Percentiles rank a stretch among this genome's conserved stretches.
Evolutionary conservation across 495 filamentous ascomycete genomes (phyloP).

Genomic region (Penicillium odoratum): DNA sequence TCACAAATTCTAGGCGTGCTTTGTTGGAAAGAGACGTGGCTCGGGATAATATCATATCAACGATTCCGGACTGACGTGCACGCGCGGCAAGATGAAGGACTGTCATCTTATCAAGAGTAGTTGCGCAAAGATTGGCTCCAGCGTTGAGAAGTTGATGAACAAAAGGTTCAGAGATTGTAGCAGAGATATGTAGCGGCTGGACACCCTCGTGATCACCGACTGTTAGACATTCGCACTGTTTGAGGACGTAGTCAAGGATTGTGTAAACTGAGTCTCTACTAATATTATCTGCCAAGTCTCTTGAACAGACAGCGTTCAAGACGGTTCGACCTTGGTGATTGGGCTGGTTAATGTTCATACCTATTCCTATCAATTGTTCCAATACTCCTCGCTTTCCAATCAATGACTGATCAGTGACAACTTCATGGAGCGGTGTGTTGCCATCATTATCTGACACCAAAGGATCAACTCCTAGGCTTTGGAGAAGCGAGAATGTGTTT

Average conservation of each 20-base stretch:
- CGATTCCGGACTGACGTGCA: conserved; percentile 14
- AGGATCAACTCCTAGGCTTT: conserved; percentile 12
- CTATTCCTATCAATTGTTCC: conserved; percentile 6
- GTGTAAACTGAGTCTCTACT: neutral
- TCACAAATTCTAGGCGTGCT: neutral
- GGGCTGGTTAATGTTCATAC: conserved; percentile 15
- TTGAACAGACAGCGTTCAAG: conserved; percentile 16
- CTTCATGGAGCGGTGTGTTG: conserved; percentile 21
- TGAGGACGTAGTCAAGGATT: conserved; percentile 16
- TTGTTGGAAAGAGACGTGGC: neutral
- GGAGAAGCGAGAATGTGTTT: conserved; percentile 2
- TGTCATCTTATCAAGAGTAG: conserved; percentile 21
- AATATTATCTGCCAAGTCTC: neutral
- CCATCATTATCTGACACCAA: conserved; percentile 13
- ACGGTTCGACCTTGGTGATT: conserved; percentile 17
- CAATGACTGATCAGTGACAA: neutral
- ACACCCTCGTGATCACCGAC: conserved; percentile 13
- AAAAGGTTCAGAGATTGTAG: conserved; percentile 17
- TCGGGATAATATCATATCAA: conserved; percentile 13
- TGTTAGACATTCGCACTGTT: conserved; percentile 8
- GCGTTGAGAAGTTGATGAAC: conserved; percentile 20
- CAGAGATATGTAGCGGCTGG: conserved; percentile 21
- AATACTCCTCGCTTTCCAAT: neutral
- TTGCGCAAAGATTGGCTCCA: conserved; percentile 14
- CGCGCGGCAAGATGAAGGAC: conserved; percentile 23